phyloP scores from a whole-genome alignment of 306 rosid genomes.

The Lathyrus aphaca region DNA sequence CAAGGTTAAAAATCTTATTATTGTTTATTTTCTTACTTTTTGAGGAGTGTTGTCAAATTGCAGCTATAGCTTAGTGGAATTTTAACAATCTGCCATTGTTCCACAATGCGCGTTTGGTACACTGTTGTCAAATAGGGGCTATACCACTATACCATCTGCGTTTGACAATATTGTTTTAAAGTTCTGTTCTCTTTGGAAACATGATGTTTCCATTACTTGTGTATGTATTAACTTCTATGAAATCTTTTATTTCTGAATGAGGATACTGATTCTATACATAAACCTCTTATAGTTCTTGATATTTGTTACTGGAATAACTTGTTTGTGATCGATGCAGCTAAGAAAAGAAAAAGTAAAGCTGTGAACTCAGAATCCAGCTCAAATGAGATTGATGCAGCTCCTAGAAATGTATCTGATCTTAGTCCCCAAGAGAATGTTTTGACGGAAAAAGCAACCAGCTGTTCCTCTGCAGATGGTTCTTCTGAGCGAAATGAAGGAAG shows the following conservation, averaged over 20 bases:
- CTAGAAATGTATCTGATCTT: conserved; percentile 34
- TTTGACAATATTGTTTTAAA: not conserved
- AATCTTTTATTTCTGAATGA: conserved; percentile 1
- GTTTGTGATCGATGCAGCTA: conserved; percentile 59
- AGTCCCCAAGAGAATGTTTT: conserved; percentile 33
- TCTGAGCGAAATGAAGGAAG: conserved; percentile 12
- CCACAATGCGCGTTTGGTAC: not conserved
- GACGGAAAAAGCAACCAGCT: conserved; percentile 3
- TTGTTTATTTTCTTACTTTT: conserved; percentile 23
- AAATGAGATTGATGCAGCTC: conserved; percentile 45
- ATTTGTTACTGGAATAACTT: conserved; percentile 32
- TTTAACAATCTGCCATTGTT: not conserved
- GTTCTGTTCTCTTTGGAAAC: conserved; percentile 12
- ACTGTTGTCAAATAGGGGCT: not conserved
- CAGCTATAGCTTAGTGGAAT: not conserved
- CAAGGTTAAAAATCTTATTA: conserved; percentile 57
- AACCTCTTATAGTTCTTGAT: conserved; percentile 1
- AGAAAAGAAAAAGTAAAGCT: conserved; percentile 43
- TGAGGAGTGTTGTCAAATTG: not conserved
- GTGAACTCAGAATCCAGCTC: conserved; percentile 42
- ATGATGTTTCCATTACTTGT: not conserved
- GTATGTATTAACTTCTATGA: conserved; percentile 2
- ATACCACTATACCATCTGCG: not conserved
- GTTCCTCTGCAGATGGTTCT: conserved; percentile 36
- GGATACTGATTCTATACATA: conserved; percentile 20